phyloP scores from a whole-genome alignment of 495 filamentous ascomycete genomes.

The Lophiostoma macrostomum region DNA sequence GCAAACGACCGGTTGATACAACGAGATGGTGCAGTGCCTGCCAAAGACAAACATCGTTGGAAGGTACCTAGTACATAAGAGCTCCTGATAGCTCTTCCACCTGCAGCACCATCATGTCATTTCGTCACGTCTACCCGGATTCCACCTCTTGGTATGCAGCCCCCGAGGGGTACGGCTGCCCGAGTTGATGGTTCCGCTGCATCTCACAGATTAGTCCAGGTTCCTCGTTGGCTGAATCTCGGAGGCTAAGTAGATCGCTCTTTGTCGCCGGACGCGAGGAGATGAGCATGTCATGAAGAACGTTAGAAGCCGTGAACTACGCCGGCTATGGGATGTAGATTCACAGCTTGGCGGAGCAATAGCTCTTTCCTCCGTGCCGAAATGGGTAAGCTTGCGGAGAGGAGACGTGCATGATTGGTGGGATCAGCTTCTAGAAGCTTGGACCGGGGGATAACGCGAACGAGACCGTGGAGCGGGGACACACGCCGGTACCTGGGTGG shows the following conservation, averaged over 20 bases:
- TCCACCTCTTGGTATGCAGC: background rate
- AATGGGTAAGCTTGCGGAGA: background rate
- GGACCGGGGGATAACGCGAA: no score
- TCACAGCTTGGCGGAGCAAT: slow-evolving; percentile 1
- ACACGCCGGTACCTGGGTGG: no score
- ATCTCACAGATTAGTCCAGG: slow-evolving; percentile 14
- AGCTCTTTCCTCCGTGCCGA: background rate
- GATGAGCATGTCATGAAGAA: slow-evolving; percentile 2
- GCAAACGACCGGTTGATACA: background rate
- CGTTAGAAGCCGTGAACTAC: background rate
- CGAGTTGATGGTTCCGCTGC: background rate
- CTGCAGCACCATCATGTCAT: no score
- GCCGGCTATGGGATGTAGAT: background rate
- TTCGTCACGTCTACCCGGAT: background rate
- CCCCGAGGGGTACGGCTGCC: background rate
- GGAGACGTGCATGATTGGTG: slow-evolving; percentile 1
- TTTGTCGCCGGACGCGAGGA: slow-evolving; percentile 1
- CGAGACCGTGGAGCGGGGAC: no score
- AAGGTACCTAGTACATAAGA: slow-evolving; percentile 2
- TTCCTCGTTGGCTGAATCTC: slow-evolving; percentile 3
- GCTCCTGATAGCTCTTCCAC: no score
- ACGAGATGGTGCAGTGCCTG: background rate
- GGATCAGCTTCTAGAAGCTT: background rate
- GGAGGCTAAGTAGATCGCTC: slow-evolving; percentile 9
- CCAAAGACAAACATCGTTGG: background rate